Base-by-base conservation (phyloP, 768 basidiomycete species). In the Arthromyces matolae region DNA sequence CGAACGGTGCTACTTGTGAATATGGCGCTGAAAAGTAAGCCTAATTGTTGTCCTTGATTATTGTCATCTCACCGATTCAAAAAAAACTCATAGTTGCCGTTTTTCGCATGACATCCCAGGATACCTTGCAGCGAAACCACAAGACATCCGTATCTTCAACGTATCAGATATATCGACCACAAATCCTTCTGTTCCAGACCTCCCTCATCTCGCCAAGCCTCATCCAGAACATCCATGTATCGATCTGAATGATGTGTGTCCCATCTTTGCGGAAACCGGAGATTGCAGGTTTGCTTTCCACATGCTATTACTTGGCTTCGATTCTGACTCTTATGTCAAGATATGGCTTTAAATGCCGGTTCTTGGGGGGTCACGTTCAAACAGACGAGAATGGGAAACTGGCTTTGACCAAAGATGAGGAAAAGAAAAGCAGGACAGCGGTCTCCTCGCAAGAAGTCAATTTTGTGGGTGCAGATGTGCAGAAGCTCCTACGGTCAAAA, bases 341-440 rank as follows among this genome's bases (percentile, higher is more conserved):
- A 43, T 81, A 79, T 57, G 96, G 93, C 9, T 84, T 89, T 64
- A 91, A 93, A 64, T 99, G 96, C 63, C 82, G 96, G 2, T 96
- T 88, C 66, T 77, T 96, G 5, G 85, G 86, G 10, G 84, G 79
- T 3, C 95, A 99, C 64, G 68, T 86, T 9, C 66, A 60, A 14
- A 66, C 68, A 28, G 70, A 75, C 25, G 73, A 72, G 13, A 66
- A 70, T 12, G 81, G 79, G 2, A 53, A 64, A 2, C 55, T 79
- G 13, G 63, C 64, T 20, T 59, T 86, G 1, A 50, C 75, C 0
- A 67, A 68, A 5, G 81, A 91, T 56, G 78, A 80, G 49, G 79
- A 81, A 31, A 84, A 77, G 62, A 78, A 78, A 59, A 77, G 74
- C 16, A 67, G 56, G 24, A 56, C 70, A 0, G 77, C 75, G 9